These are phyloP conservation scores for Naegleria gruberi DNA, from an alignment of 208 protist genomes.

Conservation along the genomic window DNA sequence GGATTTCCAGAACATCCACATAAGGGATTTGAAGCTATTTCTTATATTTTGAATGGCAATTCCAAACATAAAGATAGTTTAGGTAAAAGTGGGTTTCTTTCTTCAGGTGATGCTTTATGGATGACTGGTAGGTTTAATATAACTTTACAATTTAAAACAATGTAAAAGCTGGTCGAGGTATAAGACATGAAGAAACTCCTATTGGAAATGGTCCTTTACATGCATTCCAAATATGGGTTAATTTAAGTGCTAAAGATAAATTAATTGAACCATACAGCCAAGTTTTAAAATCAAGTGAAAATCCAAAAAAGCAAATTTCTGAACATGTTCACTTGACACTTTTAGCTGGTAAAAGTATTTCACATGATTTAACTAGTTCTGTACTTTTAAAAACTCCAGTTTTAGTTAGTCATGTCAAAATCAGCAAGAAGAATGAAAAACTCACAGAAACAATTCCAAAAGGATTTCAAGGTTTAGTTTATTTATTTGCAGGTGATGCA, in stretches of 20 bases:
- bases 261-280: conserved; percentile 19
- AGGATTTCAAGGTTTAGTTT: conserved; percentile 20
- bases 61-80: conserved; percentile 64
- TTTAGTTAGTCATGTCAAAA: background rate
- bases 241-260: conserved; percentile 23
- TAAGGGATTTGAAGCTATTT: conserved; percentile 75
- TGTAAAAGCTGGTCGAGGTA: conserved; percentile 44
- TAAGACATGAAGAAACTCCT: conserved; percentile 25
- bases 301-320: background rate
- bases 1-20: conserved; percentile 61
- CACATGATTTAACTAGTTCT: background rate
- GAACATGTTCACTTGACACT: background rate
- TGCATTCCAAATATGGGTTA: conserved; percentile 31
- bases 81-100: conserved; percentile 59
- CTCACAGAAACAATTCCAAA: conserved; percentile 41
- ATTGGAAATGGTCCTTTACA: conserved; percentile 34
- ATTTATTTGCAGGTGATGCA: background rate
- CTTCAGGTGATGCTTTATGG: conserved; percentile 38
- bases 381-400: background rate
- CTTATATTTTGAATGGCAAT: conserved; percentile 56
- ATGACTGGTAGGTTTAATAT: conserved; percentile 48
- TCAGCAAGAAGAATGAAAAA: background rate
- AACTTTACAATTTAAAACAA: no score
- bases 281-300: background rate
- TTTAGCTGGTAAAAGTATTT: background rate